A percentile compares a stretch with the other conserved stretches of the same genome.
phyloP scores from a whole-genome alignment of 2,329 filamentous ascomycete genomes.

The Neophaeococcomyces aloes region DNA sequence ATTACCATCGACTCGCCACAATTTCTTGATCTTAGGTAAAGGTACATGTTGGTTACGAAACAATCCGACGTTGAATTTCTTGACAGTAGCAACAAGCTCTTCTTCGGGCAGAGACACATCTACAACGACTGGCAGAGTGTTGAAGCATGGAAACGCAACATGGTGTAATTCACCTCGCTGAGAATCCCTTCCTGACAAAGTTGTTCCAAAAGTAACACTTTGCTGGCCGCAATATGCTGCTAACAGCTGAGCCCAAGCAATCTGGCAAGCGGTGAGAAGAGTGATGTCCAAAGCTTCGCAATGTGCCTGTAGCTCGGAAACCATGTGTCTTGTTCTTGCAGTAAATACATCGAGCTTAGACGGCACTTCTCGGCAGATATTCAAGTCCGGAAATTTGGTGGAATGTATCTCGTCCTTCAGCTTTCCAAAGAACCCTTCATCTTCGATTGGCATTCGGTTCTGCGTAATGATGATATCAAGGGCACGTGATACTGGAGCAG shows the following conservation, averaged over 20 bases:
- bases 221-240: conserved; percentile 66
- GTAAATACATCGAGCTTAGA: conserved; percentile 27
- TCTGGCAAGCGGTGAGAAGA: conserved; percentile 64
- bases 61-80: conserved; percentile 53
- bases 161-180: conserved; percentile 48
- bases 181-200: conserved; percentile 61
- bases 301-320: conserved; percentile 27
- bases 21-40: conserved; percentile 60
- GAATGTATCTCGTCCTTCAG: conserved; percentile 45
- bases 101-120: conserved; percentile 44
- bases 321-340: conserved; percentile 30
- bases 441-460: conserved; percentile 29
- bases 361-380: conserved; percentile 43
- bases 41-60: conserved; percentile 63
- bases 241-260: conserved; percentile 66
- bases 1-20: conserved; percentile 52
- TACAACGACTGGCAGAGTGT: conserved; percentile 65
- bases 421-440: conserved; percentile 52
- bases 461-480: conserved; percentile 36
- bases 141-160: conserved; percentile 63
- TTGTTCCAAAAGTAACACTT: conserved; percentile 65
- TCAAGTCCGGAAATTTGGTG: conserved; percentile 67
- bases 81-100: conserved; percentile 51
- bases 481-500: conserved; percentile 17
- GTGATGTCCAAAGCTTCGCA: conserved; percentile 55